Conservation (phyloP, 352 stramenopile genomes). For the Stramenopiles sp. region DNA sequence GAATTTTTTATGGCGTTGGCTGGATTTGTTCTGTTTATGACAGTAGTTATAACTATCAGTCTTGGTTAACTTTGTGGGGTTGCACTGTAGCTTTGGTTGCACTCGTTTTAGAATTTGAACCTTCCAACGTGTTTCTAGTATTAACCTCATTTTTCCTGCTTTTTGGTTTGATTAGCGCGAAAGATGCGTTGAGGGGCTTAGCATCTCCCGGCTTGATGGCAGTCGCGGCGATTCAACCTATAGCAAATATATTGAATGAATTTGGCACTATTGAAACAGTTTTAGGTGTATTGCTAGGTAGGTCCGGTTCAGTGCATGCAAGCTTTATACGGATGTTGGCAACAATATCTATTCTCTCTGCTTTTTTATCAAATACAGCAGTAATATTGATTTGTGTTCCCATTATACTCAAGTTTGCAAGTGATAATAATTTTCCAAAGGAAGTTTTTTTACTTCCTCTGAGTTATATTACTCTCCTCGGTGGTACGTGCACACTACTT, state of each 20-base stretch:
- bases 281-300: neutral
- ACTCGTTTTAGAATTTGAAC: neutral
- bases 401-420: neutral
- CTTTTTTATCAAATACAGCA: slow-evolving; percentile 3
- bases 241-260: neutral
- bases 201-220: neutral
- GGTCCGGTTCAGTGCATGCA: neutral
- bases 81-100: neutral
- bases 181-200: neutral
- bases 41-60: neutral
- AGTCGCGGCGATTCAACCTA: neutral
- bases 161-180: neutral
- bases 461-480: neutral
- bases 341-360: neutral
- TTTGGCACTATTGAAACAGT: neutral
- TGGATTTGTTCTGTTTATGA: neutral
- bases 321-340: neutral
- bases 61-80: neutral
- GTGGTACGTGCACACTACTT: neutral
- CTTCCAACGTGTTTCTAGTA: neutral
- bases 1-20: too few relatives aligned
- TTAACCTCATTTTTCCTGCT: neutral
- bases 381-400: neutral
- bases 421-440: neutral
- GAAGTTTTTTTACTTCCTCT: neutral